Evolutionary conservation across 176 grass and related monocot species (phyloP).

Genomic region (Olyra latifolia): DNA sequence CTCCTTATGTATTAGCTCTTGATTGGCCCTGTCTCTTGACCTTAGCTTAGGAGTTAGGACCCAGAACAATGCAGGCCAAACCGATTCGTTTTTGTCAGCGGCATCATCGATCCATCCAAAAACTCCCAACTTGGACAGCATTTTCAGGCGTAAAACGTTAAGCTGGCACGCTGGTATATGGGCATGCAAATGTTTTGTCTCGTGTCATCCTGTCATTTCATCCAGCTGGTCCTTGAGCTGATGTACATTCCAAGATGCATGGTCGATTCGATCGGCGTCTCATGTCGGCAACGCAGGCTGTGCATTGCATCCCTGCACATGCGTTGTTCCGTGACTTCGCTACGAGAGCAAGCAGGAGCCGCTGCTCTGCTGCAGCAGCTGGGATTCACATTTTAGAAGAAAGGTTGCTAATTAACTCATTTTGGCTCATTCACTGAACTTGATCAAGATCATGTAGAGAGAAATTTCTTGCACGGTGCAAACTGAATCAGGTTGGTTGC

Average conservation of each 20-base stretch:
- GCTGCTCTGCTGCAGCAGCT: background rate
- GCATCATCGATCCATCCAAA: background rate
- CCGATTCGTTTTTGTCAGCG: background rate
- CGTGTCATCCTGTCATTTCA: background rate
- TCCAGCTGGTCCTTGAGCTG: constrained; percentile 1
- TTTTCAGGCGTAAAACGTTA: background rate
- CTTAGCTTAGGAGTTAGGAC: background rate
- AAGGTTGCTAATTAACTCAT: background rate
- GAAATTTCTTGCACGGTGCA: background rate
- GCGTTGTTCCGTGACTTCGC: background rate
- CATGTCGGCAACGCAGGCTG: background rate
- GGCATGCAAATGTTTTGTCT: background rate
- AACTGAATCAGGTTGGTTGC: background rate
- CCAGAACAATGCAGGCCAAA: background rate
- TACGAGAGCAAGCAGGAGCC: background rate
- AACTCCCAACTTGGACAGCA: background rate
- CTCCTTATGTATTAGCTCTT: background rate
- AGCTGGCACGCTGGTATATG: background rate
- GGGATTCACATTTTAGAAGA: no score
- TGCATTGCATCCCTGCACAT: background rate
- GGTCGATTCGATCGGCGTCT: background rate
- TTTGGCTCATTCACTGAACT: background rate
- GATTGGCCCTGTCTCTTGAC: background rate
- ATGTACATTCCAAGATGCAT: background rate
- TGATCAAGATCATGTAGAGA: background rate